Conservation (phyloP, 202 grass and related monocot species). For the Dendrocalamus latiflorus region DNA sequence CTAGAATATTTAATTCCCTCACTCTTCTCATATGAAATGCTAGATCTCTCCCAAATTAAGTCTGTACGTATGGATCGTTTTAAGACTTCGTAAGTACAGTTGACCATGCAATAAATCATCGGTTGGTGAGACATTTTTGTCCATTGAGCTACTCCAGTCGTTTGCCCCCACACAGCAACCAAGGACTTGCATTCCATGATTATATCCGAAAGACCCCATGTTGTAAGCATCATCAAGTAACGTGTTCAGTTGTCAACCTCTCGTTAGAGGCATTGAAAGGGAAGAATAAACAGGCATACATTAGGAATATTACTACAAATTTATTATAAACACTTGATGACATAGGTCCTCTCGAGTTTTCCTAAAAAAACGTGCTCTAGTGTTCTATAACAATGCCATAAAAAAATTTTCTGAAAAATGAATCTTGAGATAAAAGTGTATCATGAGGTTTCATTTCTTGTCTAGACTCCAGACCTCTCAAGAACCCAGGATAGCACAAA, state of each 20-base stretch:
- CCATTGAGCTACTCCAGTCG: slow-evolving; percentile 17
- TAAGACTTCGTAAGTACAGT: slow-evolving; percentile 15
- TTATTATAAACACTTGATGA: not conserved
- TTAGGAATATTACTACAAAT: not conserved
- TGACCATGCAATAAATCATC: slow-evolving; percentile 35
- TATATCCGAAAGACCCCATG: slow-evolving; percentile 8
- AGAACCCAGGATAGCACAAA: not conserved
- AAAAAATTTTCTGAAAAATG: not conserved
- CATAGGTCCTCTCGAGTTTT: too few species aligned
- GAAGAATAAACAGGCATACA: slow-evolving; percentile 5
- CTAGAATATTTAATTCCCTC: slow-evolving; percentile 8
- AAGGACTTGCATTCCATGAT: not conserved
- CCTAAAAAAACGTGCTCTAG: too few species aligned
- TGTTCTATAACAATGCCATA: not conserved
- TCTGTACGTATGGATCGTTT: slow-evolving; percentile 18
- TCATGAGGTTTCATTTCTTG: not conserved
- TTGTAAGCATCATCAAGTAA: slow-evolving; percentile 5
- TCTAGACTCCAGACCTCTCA: not conserved
- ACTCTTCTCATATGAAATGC: not conserved
- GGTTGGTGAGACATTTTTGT: too few species aligned
- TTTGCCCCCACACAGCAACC: too few species aligned
- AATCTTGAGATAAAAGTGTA: not conserved
- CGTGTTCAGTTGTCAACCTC: slow-evolving; percentile 37
- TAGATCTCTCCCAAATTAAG: slow-evolving; percentile 27
- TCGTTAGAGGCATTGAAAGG: slow-evolving; percentile 16